Conservation (phyloP, 2,329 filamentous ascomycete genomes). For the Thielaviopsis ethacetica region DNA sequence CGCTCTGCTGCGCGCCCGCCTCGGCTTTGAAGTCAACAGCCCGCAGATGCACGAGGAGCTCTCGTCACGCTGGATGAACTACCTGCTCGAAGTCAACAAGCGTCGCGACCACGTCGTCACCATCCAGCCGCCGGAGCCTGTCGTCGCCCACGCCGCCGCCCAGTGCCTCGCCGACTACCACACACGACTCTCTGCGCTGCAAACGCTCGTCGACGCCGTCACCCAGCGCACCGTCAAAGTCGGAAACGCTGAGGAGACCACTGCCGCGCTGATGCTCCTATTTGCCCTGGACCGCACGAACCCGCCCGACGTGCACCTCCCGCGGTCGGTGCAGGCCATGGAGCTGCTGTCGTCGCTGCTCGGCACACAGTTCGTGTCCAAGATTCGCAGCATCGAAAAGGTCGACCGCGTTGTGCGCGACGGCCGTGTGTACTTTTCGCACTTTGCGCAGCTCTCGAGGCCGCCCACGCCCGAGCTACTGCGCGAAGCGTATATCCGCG, state of each 20-base stretch:
- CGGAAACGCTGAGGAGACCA: constrained; percentile 3
- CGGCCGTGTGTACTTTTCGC: constrained; percentile 7
- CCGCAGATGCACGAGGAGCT: constrained; percentile 5
- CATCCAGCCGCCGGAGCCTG: constrained; percentile 7
- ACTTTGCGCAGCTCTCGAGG: constrained; percentile 1
- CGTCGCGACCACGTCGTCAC: constrained; percentile 8
- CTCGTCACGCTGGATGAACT: constrained; percentile 7
- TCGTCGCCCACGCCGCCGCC: constrained; percentile 5
- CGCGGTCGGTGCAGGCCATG: not conserved
- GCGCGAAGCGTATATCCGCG: constrained; percentile 4
- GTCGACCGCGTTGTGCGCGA: not conserved
- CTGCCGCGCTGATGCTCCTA: constrained; percentile 3
- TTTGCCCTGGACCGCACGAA: constrained; percentile 5
- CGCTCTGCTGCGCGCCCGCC: constrained; percentile 1
- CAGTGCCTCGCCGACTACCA: constrained; percentile 5
- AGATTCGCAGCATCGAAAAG: not conserved
- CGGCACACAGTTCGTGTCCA: not conserved
- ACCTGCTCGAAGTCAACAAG: constrained; percentile 2
- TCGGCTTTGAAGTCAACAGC: constrained; percentile 2
- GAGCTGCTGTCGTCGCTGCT: constrained; percentile 2
- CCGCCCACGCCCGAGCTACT: not conserved
- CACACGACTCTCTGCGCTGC: constrained; percentile 1
- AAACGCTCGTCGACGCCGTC: constrained; percentile 2
- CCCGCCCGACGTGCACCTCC: not conserved
- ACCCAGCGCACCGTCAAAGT: constrained; percentile 1